These are phyloP conservation scores for Metarhizium album DNA, from an alignment of 2,329 filamentous ascomycete genomes.

Conservation along the genomic window DNA sequence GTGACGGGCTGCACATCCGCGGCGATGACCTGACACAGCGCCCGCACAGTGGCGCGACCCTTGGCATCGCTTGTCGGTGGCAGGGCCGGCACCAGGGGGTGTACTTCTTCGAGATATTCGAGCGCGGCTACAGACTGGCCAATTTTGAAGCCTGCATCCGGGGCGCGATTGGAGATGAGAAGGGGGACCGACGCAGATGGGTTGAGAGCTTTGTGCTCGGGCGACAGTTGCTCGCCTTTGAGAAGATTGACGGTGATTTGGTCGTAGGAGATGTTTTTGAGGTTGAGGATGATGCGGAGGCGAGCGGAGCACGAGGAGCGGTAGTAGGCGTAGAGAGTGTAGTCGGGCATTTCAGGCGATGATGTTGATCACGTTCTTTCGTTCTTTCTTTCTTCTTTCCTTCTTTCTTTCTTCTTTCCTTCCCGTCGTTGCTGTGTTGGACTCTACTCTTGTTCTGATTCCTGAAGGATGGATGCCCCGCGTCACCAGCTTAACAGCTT, in stretches of 20 bases:
- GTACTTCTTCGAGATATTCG: constrained; percentile 49
- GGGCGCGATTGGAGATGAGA: constrained; percentile 28
- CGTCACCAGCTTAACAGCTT: not conserved
- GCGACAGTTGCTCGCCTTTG: constrained; percentile 37
- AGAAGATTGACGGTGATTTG: constrained; percentile 41
- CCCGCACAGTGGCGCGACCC: constrained; percentile 38
- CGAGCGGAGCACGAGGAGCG: constrained; percentile 52
- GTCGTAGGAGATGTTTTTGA: constrained; percentile 41
- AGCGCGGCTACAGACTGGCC: constrained; percentile 49
- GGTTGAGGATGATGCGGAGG: constrained; percentile 46
- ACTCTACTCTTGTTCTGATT: too few species aligned
- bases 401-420: not conserved
- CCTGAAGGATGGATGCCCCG: not conserved
- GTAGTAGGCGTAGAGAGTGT: constrained; percentile 48
- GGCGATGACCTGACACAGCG: constrained; percentile 42
- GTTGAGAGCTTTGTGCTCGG: constrained; percentile 36
- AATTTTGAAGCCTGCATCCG: constrained; percentile 27
- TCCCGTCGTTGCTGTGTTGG: too few species aligned
- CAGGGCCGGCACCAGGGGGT: constrained; percentile 33
- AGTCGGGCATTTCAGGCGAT: constrained; percentile 13
- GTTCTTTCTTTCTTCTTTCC: not conserved
- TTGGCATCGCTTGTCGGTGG: constrained; percentile 33
- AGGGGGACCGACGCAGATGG: constrained; percentile 45
- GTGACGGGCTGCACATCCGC: constrained; percentile 51
- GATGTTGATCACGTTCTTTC: not conserved